Base-by-base conservation (phyloP, 345 rosid genomes). In the Leavenworthia alabamica region DNA sequence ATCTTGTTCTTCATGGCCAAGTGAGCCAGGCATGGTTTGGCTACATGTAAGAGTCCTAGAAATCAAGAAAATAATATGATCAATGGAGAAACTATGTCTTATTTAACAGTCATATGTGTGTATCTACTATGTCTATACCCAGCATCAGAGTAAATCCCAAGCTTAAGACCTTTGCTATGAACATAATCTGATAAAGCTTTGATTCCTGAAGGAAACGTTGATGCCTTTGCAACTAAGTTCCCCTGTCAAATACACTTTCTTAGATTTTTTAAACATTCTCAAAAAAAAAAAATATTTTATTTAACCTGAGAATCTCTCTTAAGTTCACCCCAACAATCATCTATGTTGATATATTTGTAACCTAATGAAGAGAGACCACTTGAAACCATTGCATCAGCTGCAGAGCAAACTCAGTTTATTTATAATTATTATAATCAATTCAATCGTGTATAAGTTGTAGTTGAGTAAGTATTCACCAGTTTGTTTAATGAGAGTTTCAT, bases 101-200 rank as follows among this genome's bases (percentile, higher is more conserved):
- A n/a, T 39, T 7, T 49, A 47, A 39, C 51, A 54, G n/a, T n/a
- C n/a, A 62, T 29, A 3, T 32, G 0, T 31, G 37, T 40, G n/a
- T n/a, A n/a, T n/a, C n/a, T n/a, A n/a, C n/a, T n/a, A n/a, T n/a
- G 2, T 36, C 6, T 29, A 64, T 81, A 90, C 96, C 97, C 97
- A 2, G 97, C 97, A 85, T 84, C 91, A 4, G 88, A 78, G 69
- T 90, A 90, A 27, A 90, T 82, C 29, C 97, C 97, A 15, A 90
- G 84, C 75, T 90, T 86, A 46, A 90, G 82, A 40, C 97, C 96
- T 73, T 88, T 90, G 66, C 77, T 56, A 61, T 90, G 96, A 49
- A 86, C 86, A 80, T 90, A 82, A 70, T 88, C 84, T 61, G 97
- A 86, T 55, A 90, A 72, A 29, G 83, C 83, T 58, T 82, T 88